Percentiles rank a stretch among this genome's conserved stretches.
Evolutionary conservation across 441 rosid genomes (phyloP).

Genomic region (Gossypium schwendimanii): DNA sequence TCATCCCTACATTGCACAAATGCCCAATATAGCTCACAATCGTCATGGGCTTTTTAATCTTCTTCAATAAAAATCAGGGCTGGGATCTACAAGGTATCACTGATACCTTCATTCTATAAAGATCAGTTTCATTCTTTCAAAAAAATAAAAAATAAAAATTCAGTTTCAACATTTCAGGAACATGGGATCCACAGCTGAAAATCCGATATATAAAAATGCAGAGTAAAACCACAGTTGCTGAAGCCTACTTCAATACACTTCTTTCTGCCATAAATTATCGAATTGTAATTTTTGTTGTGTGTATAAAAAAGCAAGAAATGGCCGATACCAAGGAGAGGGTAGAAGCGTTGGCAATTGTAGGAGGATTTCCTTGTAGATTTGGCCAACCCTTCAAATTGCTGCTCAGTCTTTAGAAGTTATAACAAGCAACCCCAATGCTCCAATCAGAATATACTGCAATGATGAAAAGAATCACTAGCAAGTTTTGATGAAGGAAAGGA

Average conservation of each 20-base stretch:
- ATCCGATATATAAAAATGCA: background rate
- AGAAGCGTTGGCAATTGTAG: background rate
- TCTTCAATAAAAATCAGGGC: background rate
- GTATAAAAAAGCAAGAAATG: background rate
- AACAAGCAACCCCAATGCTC: conserved; percentile 66
- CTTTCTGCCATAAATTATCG: background rate
- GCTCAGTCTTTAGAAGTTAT: conserved; percentile 69
- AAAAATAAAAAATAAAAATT: too few relatives aligned
- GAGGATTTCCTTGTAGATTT: background rate
- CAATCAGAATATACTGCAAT: conserved; percentile 72
- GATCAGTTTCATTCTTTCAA: background rate
- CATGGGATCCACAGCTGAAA: background rate
- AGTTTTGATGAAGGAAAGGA: background rate
- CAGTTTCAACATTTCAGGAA: too few relatives aligned
- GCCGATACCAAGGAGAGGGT: background rate
- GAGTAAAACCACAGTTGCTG: background rate
- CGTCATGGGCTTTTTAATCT: too few relatives aligned
- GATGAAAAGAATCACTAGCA: background rate
- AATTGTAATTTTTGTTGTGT: background rate
- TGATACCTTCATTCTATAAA: background rate
- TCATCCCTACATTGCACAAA: too few relatives aligned
- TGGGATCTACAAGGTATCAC: background rate
- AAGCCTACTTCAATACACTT: background rate
- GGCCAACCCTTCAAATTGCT: background rate
- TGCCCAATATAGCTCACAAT: too few relatives aligned